Conservation (phyloP, 257 asterid genomes). For the Coffea eugenioides region DNA sequence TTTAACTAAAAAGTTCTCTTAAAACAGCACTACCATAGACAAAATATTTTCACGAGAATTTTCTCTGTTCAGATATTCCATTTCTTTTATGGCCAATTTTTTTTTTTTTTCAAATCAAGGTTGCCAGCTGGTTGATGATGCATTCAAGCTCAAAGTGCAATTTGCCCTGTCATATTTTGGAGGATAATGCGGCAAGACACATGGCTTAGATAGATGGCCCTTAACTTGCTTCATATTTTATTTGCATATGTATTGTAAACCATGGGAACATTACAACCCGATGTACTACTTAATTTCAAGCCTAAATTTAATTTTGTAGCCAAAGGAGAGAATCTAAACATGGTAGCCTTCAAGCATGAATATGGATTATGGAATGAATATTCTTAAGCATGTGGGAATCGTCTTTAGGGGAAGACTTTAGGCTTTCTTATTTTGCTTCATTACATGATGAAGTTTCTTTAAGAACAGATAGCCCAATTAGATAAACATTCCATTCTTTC, state of each 20-base stretch:
- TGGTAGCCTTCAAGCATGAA: not conserved
- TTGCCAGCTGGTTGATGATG: not conserved
- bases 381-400: conserved; percentile 27
- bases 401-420: conserved; percentile 5
- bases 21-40: not conserved
- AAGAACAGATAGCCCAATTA: conserved; percentile 25
- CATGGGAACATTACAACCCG: no score
- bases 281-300: not conserved
- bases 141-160: not conserved
- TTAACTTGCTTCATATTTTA: not conserved
- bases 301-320: not conserved
- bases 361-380: not conserved
- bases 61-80: no score
- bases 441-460: conserved; percentile 25
- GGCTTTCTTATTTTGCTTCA: conserved; percentile 1
- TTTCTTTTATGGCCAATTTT: no score
- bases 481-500: conserved; percentile 19
- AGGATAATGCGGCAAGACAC: not conserved
- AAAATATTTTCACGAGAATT: not conserved
- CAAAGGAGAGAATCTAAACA: conserved; percentile 26
- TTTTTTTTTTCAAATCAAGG: not conserved
- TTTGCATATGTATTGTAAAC: conserved; percentile 3
- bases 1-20: not conserved
- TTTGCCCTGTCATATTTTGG: not conserved
- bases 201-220: not conserved